phyloP scores from a whole-genome alignment of 176 grass and related monocot species.

The Oryza australiensis region DNA sequence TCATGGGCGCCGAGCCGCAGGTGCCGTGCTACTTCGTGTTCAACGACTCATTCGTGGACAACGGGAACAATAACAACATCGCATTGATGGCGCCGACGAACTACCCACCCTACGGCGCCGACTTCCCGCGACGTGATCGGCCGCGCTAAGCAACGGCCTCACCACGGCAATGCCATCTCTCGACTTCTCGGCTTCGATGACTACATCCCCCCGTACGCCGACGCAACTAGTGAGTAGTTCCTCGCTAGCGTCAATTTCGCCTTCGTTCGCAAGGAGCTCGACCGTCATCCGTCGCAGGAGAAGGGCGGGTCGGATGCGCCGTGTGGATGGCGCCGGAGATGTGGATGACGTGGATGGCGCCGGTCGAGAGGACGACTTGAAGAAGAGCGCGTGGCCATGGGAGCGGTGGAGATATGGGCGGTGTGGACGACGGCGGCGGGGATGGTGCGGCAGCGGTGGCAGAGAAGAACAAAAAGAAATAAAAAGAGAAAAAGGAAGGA shows the following conservation, averaged over 20 bases:
- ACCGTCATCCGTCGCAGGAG: too few relatives aligned
- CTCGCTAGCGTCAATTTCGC: slow-evolving; percentile 82
- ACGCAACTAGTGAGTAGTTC: slow-evolving; percentile 45
- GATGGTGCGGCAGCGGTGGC: too few relatives aligned
- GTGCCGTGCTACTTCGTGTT: slow-evolving; percentile 96
- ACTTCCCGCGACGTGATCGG: slow-evolving; percentile 71
- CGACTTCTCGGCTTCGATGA: slow-evolving; percentile 75
- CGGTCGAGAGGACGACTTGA: too few relatives aligned
- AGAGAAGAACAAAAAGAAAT: too few relatives aligned
- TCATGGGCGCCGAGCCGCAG: slow-evolving; percentile 31
- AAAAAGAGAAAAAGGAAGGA: too few relatives aligned
- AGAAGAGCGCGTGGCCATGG: too few relatives aligned
- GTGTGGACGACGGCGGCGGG: too few relatives aligned
- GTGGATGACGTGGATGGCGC: too few relatives aligned
- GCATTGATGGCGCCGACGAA: slow-evolving; percentile 78
- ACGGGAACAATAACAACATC: slow-evolving; percentile 92
- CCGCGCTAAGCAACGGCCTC: slow-evolving; percentile 79
- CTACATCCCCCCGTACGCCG: slow-evolving; percentile 71
- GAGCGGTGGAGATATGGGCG: too few relatives aligned
- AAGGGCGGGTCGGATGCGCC: too few relatives aligned
- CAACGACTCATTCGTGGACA: slow-evolving; percentile 82
- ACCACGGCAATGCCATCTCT: slow-evolving; percentile 74
- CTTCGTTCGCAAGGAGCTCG: too few relatives aligned
- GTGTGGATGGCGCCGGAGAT: too few relatives aligned
- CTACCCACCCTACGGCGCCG: slow-evolving; percentile 85